Evolutionary conservation across 2,329 filamentous ascomycete species (phyloP), one percentile per base, ranked within the genome.

Genomic region (Pestalotiopsis sp.): DNA sequence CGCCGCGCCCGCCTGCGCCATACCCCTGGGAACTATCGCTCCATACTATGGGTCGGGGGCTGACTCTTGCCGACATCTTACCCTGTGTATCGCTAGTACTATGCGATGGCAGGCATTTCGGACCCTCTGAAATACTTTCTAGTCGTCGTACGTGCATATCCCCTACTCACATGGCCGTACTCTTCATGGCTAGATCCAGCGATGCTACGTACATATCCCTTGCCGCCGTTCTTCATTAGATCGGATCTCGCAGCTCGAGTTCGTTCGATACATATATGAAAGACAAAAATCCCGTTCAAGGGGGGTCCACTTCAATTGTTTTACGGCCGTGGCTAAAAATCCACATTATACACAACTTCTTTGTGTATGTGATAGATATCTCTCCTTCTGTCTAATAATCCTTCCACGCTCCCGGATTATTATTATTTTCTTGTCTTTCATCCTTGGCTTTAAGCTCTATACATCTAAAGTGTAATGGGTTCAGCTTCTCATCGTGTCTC

Each of bases 191-290:
- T 23, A 27, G 23, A 27, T 59, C 57, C 14, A 27, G 27, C 17
- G 57, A 36, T 59, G 4, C 57, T 27, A 20, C 45, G 45, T 52
- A 20, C 45, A 59, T 59, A 36, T 59, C 57, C 57, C 23, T 36
- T 59, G 57, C 23, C 14, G 14, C 57, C 17, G 14, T 59, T 59
- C 57, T 36, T 14, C 57, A 27, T 59, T 27, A n/a, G 57, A 36
- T 59, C 57, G 23, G 25, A 59, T 27, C 57, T 59, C n/a, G 57
- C 57, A 59, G 57, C 11, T 31, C 20, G 25, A 36, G 25, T 59
- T 7, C 17, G 17, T 45, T 20, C 45, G 20, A 52, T 52, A 52
- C 45, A n/a, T 68, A 68, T 66, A 68, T 68, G 57, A 68, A 66
- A 52, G 45, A 52, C 45, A 52, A 9, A n/a, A 23, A 52, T 23